Percentiles rank a stretch among this genome's conserved stretches.
phyloP scores from a whole-genome alignment of 2,329 filamentous ascomycete genomes.

The Penicillium capsulatum region DNA sequence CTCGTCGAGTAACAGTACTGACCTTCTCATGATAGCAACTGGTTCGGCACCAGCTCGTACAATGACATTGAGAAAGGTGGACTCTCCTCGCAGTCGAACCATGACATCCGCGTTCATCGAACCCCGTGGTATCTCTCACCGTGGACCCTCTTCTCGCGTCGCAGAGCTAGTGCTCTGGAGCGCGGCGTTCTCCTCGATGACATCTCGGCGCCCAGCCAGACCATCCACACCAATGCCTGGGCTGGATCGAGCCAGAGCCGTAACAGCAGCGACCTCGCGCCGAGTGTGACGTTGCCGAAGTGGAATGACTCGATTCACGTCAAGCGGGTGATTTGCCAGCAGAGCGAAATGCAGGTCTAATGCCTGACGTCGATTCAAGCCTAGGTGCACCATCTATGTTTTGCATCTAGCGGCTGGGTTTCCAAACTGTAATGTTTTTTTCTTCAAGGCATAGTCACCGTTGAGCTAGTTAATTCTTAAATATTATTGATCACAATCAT shows the following conservation, averaged over 20 bases:
- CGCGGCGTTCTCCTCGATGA: slow-evolving; percentile 12
- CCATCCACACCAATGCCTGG: slow-evolving; percentile 32
- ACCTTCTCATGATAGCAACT: neutral
- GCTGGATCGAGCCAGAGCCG: slow-evolving; percentile 25
- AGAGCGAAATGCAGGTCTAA: slow-evolving; percentile 27
- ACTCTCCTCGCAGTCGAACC: neutral
- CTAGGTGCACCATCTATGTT: too few relatives aligned
- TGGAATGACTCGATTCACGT: slow-evolving; percentile 28
- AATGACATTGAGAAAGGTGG: slow-evolving; percentile 24
- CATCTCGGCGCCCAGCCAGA: slow-evolving; percentile 21
- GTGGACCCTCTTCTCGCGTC: slow-evolving; percentile 12
- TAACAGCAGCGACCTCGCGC: slow-evolving; percentile 21
- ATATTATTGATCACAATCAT: too few relatives aligned
- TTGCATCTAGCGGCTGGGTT: too few relatives aligned
- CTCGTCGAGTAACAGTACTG: neutral
- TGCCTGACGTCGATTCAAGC: too few relatives aligned
- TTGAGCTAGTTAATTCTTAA: too few relatives aligned
- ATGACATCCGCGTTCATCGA: neutral
- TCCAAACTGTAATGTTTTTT: neutral
- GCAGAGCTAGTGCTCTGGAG: slow-evolving; percentile 7
- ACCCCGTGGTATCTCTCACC: slow-evolving; percentile 6
- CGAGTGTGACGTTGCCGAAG: slow-evolving; percentile 5
- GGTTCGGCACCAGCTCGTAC: slow-evolving; percentile 1
- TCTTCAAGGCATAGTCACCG: neutral
- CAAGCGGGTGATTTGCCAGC: slow-evolving; percentile 33